Conservation (phyloP, 441 rosid species). For the Bruguiera hainesii region DNA sequence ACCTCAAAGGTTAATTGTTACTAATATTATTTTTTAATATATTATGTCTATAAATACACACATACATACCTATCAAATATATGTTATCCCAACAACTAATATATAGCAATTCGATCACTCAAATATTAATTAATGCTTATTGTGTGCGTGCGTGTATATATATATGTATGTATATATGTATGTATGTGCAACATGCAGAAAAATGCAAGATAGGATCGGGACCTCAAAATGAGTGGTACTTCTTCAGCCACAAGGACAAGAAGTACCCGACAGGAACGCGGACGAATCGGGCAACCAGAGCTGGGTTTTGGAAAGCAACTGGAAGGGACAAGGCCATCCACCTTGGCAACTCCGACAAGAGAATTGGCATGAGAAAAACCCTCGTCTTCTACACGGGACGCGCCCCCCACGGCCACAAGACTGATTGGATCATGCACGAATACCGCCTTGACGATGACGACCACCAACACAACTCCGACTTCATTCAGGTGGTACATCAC, state of each 20-base stretch:
- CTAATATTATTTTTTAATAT: no score
- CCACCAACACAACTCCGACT: constrained; percentile 32
- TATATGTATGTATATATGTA: no score
- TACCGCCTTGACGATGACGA: constrained; percentile 68
- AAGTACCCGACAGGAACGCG: constrained; percentile 93
- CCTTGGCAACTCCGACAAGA: constrained; percentile 42
- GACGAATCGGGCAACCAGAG: constrained; percentile 83
- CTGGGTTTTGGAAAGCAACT: constrained; percentile 98
- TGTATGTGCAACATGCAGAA: constrained; percentile 32
- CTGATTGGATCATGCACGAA: constrained; percentile 99
- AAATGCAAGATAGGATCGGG: constrained; percentile 86
- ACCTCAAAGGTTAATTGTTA: constrained; percentile 62
- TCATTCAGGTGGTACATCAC: constrained; percentile 42
- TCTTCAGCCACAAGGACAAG: constrained; percentile 96
- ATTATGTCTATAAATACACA: background rate
- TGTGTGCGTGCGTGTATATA: no score
- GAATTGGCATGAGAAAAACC: constrained; percentile 92
- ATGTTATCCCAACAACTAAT: background rate
- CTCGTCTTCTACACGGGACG: constrained; percentile 89
- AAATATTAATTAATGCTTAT: no score
- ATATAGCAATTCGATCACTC: no score
- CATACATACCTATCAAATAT: background rate
- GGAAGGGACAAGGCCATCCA: constrained; percentile 92
- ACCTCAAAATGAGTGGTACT: constrained; percentile 96
- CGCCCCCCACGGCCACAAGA: constrained; percentile 94